phyloP scores from a whole-genome alignment of 139 green algal genomes.

The Axilococcus clingmanii region DNA sequence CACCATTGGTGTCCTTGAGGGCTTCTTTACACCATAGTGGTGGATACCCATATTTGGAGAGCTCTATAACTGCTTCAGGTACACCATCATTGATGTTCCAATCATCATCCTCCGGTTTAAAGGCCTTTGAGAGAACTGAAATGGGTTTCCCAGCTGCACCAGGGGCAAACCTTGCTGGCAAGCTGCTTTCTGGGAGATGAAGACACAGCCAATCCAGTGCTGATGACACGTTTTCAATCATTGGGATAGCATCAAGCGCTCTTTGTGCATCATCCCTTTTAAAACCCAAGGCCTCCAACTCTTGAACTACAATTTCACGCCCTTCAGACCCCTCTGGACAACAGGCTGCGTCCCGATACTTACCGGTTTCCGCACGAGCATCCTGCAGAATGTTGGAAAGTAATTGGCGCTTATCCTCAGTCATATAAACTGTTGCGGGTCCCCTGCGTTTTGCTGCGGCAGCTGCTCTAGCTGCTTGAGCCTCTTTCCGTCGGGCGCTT shows the following conservation, averaged over 20 bases:
- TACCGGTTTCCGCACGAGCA: neutral
- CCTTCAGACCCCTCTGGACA: neutral
- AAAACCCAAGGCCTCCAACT: slow-evolving; percentile 51
- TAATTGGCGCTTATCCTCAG: slow-evolving; percentile 28
- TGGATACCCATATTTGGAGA: slow-evolving; percentile 38
- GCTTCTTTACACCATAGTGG: slow-evolving; percentile 17
- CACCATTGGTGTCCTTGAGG: slow-evolving; percentile 23
- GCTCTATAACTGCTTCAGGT: slow-evolving; percentile 21
- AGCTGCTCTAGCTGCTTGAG: slow-evolving; percentile 16
- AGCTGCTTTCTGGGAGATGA: slow-evolving; percentile 37
- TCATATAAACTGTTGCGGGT: slow-evolving; percentile 36
- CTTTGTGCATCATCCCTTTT: slow-evolving; percentile 17
- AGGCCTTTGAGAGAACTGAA: slow-evolving; percentile 9
- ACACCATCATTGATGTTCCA: slow-evolving; percentile 4
- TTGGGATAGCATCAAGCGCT: slow-evolving; percentile 13
- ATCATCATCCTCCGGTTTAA: neutral
- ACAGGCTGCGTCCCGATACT: neutral
- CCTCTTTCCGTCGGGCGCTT: slow-evolving; percentile 7
- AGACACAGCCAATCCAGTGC: slow-evolving; percentile 72
- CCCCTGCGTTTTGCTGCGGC: slow-evolving; percentile 8
- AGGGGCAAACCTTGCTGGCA: slow-evolving; percentile 49
- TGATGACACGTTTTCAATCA: neutral
- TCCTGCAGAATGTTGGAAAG: slow-evolving; percentile 23
- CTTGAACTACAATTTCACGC: slow-evolving; percentile 5
- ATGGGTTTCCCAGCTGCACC: slow-evolving; percentile 36